Evolutionary conservation across 2,329 filamentous ascomycete genomes (phyloP).

Genomic region (Aspergillus latus): DNA sequence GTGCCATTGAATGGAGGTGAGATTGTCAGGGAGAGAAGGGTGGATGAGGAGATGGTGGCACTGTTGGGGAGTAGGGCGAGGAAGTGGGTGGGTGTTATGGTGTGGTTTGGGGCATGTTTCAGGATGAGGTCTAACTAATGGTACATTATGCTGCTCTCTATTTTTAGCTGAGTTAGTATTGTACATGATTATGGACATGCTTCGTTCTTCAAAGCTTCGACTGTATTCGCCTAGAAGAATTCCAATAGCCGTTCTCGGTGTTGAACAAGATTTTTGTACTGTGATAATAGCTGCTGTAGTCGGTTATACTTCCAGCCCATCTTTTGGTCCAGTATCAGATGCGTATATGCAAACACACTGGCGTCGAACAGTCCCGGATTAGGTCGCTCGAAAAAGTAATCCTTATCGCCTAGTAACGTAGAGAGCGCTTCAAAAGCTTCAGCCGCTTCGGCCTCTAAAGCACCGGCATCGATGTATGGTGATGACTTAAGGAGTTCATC

Average conservation of each 20-base stretch:
- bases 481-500: constrained; percentile 68
- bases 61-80: constrained; percentile 59
- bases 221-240: constrained; percentile 46
- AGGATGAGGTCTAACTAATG: constrained; percentile 27
- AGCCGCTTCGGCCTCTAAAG: constrained; percentile 60
- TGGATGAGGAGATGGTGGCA: constrained; percentile 58
- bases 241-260: constrained; percentile 62
- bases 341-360: constrained; percentile 83
- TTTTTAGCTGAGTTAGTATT: constrained; percentile 7
- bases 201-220: neutral
- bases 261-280: constrained; percentile 61
- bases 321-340: constrained; percentile 68
- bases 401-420: constrained; percentile 55
- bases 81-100: constrained; percentile 62
- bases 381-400: constrained; percentile 61
- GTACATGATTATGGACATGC: constrained; percentile 15
- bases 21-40: constrained; percentile 44
- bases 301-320: constrained; percentile 65
- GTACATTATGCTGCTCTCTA: neutral
- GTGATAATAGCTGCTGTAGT: constrained; percentile 58
- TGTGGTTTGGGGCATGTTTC: constrained; percentile 56
- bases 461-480: constrained; percentile 54
- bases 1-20: constrained; percentile 28
- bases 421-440: constrained; percentile 65
- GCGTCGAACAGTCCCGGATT: constrained; percentile 79